Conservation (phyloP, 192 early-diverging fungal genomes). For the Allomyces macrogynus region DNA sequence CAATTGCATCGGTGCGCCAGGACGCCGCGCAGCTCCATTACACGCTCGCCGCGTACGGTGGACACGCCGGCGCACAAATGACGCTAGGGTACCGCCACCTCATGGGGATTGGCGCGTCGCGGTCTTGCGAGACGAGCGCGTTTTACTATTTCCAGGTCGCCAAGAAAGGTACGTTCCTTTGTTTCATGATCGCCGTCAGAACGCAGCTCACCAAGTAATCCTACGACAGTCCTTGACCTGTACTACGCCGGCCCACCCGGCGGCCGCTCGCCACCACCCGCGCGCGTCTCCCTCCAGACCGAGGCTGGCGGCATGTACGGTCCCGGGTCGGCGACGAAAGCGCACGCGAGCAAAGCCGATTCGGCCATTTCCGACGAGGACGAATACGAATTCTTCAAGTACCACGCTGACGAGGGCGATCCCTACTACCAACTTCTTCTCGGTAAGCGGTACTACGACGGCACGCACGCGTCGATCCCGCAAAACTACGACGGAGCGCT, state of each 20-base stretch:
- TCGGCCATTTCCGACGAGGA: slow-evolving; percentile 26
- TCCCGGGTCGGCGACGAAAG: slow-evolving; percentile 39
- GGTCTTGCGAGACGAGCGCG: slow-evolving; percentile 57
- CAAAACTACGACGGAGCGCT: slow-evolving; percentile 40
- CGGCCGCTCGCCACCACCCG: slow-evolving; percentile 47
- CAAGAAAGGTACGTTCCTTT: slow-evolving; percentile 32
- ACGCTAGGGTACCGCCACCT: slow-evolving; percentile 67
- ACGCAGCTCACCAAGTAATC: slow-evolving; percentile 25
- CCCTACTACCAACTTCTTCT: slow-evolving; percentile 40
- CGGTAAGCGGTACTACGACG: slow-evolving; percentile 63
- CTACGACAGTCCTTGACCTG: slow-evolving; percentile 9
- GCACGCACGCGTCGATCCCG: slow-evolving; percentile 20
- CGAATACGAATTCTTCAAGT: slow-evolving; percentile 50
- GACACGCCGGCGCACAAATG: slow-evolving; percentile 54
- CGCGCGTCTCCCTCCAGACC: slow-evolving; percentile 49
- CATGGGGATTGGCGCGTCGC: slow-evolving; percentile 60
- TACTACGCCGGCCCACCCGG: slow-evolving; percentile 58
- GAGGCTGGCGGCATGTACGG: slow-evolving; percentile 71
- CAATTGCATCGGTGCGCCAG: slow-evolving; percentile 11
- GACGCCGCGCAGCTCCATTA: slow-evolving; percentile 45
- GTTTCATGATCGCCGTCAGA: neutral
- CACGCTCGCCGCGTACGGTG: slow-evolving; percentile 58
- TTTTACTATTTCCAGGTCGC: slow-evolving; percentile 64
- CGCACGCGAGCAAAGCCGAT: neutral
- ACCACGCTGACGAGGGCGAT: slow-evolving; percentile 42